These are phyloP conservation scores for Penstemon barbatus DNA, from an alignment of 257 asterid species.

Conservation along the genomic window DNA sequence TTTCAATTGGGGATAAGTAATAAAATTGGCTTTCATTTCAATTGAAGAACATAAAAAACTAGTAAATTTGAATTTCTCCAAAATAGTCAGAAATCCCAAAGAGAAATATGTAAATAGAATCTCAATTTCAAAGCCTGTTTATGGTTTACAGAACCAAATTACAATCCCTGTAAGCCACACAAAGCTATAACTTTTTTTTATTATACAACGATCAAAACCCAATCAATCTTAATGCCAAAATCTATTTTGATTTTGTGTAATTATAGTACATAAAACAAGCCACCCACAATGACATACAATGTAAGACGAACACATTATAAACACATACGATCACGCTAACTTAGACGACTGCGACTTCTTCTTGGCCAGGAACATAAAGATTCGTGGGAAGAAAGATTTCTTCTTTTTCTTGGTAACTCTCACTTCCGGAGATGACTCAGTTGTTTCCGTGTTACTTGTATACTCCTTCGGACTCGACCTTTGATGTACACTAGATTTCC, in stretches of 20 bases:
- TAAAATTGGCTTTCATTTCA: too few relatives aligned
- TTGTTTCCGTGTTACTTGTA: constrained; percentile 45
- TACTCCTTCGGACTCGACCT: constrained; percentile 45
- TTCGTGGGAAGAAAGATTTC: constrained; percentile 54
- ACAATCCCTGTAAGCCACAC: constrained; percentile 28
- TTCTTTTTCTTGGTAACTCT: constrained; percentile 50
- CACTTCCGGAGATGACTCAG: constrained; percentile 43
- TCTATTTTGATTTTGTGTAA: constrained; percentile 24
- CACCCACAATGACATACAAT: not conserved
- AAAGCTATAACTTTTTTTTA: constrained; percentile 9
- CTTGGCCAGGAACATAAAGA: constrained; percentile 53
- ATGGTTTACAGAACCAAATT: constrained; percentile 20
- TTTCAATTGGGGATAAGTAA: too few relatives aligned
- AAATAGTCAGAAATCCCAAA: not conserved
- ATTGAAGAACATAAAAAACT: not conserved
- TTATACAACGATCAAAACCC: constrained; percentile 9
- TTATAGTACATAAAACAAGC: constrained; percentile 32
- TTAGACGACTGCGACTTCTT: constrained; percentile 45
- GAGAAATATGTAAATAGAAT: not conserved
- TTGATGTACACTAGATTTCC: constrained; percentile 35
- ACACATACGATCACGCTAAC: constrained; percentile 23
- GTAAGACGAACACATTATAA: not conserved
- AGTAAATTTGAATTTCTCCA: not conserved
- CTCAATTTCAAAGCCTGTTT: constrained; percentile 8
- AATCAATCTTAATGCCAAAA: constrained; percentile 6